A percentile compares a stretch with the other conserved stretches of the same genome.
Conservation (phyloP, 164 flowering plant genomes). For the Piper longum region DNA sequence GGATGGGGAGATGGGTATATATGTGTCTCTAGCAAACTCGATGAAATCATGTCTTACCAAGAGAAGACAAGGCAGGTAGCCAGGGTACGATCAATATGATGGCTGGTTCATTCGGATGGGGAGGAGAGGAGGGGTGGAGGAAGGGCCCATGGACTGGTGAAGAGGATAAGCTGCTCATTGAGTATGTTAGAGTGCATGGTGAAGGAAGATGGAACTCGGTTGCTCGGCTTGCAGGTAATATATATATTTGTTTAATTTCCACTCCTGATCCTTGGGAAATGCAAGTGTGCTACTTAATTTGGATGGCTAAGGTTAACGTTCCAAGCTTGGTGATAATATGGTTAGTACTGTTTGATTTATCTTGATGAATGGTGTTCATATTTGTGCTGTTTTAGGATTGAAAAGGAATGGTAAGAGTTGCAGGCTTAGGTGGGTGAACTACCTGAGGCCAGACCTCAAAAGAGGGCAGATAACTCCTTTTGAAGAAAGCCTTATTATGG, state of each 20-base stretch:
- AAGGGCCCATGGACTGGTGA: constrained; percentile 97
- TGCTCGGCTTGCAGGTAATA: constrained; percentile 54
- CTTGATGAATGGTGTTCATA: no score
- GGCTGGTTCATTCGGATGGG: constrained; percentile 45
- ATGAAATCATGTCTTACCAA: constrained; percentile 22
- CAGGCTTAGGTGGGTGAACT: constrained; percentile 91
- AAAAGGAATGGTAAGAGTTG: constrained; percentile 93
- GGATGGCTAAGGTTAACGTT: no score
- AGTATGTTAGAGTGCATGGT: constrained; percentile 69
- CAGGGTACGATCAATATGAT: constrained; percentile 3
- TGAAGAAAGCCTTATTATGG: constrained; percentile 66
- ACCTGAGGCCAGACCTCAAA: constrained; percentile 87
- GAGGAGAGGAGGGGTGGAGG: constrained; percentile 47
- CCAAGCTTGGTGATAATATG: no score
- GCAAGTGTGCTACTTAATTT: no score
- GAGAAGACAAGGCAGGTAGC: constrained; percentile 18
- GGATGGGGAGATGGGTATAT: constrained; percentile 1
- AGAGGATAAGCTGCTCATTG: constrained; percentile 71
- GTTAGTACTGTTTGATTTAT: no score
- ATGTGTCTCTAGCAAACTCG: constrained; percentile 21
- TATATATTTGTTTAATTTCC: neutral
- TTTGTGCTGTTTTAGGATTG: constrained; percentile 33
- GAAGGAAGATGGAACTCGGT: constrained; percentile 94
- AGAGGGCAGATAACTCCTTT: constrained; percentile 82
- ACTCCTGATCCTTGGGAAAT: neutral